phyloP scores from a whole-genome alignment of 148 eudicot genomes.

The Chenopodium suecicum region DNA sequence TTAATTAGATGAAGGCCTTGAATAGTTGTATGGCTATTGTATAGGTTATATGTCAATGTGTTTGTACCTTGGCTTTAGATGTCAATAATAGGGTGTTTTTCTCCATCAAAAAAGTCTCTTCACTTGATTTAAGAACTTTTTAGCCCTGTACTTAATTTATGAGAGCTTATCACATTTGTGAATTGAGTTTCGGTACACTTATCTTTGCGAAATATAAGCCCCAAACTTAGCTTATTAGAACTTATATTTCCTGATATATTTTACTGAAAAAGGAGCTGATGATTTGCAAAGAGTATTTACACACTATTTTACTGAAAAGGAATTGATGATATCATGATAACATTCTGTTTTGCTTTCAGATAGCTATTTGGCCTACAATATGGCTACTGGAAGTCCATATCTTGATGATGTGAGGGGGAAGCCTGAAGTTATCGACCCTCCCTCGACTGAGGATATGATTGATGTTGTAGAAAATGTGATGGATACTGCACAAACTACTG shows the following conservation, averaged over 20 bases:
- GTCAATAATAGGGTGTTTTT: neutral
- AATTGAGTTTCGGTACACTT: neutral
- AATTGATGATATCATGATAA: slow-evolving; percentile 13
- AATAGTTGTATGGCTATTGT: neutral
- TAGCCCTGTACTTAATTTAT: neutral
- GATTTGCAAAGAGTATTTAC: neutral
- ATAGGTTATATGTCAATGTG: neutral
- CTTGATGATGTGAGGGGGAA: slow-evolving; percentile 64
- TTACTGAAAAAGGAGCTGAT: neutral
- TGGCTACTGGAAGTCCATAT: slow-evolving; percentile 73
- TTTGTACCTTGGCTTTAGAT: neutral
- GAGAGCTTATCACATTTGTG: neutral
- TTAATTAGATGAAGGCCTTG: slow-evolving; percentile 1
- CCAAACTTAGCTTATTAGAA: no score
- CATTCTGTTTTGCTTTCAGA: slow-evolving; percentile 5
- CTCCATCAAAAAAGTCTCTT: neutral
- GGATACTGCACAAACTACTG: slow-evolving; percentile 54
- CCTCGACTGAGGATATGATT: slow-evolving; percentile 58
- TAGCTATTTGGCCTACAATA: slow-evolving; percentile 23
- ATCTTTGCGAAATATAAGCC: no score
- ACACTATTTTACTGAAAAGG: neutral
- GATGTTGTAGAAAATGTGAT: slow-evolving; percentile 63
- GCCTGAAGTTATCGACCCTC: slow-evolving; percentile 78
- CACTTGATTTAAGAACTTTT: neutral
- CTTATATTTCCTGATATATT: neutral